Conservation (phyloP, 345 rosid species). For the Aquilaria malaccensis region DNA sequence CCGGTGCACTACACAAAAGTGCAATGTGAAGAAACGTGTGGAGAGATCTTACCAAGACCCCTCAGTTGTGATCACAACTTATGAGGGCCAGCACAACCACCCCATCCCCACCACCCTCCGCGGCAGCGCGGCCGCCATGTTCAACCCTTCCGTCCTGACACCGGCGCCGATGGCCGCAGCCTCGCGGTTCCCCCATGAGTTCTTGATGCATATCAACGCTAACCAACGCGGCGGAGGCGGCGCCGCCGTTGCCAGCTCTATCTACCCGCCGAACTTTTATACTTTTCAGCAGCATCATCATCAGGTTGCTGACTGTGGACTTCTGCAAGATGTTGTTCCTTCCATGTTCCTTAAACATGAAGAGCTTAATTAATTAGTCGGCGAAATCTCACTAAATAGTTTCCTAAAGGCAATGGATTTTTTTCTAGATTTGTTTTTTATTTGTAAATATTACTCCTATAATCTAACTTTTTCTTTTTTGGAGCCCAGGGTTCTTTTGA, state of each 20-base stretch:
- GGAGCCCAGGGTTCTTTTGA: background rate
- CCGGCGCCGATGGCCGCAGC: slow-evolving; percentile 26
- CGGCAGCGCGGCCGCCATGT: slow-evolving; percentile 46
- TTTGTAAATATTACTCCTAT: background rate
- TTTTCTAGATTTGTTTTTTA: background rate
- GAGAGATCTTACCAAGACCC: slow-evolving; percentile 89
- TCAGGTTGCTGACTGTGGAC: slow-evolving; percentile 59
- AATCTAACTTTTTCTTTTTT: slow-evolving; percentile 1
- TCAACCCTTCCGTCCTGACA: slow-evolving; percentile 26
- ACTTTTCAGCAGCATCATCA: slow-evolving; percentile 20
- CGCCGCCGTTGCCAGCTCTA: slow-evolving; percentile 3
- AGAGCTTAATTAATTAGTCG: slow-evolving; percentile 22
- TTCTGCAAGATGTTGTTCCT: slow-evolving; percentile 75
- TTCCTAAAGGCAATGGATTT: background rate
- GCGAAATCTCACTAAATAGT: too few species aligned
- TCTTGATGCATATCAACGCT: slow-evolving; percentile 20
- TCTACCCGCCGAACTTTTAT: slow-evolving; percentile 25
- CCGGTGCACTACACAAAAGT: slow-evolving; percentile 83
- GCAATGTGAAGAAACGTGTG: slow-evolving; percentile 85
- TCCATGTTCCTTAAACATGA: slow-evolving; percentile 61
- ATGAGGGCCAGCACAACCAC: slow-evolving; percentile 89
- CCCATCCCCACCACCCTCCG: slow-evolving; percentile 64
- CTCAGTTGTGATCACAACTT: slow-evolving; percentile 80
- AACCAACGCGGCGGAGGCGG: slow-evolving; percentile 7
- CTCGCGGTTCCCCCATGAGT: slow-evolving; percentile 27